These are phyloP conservation scores for Pythium oligandrum DNA, from an alignment of 352 stramenopile genomes.

Conservation along the genomic window DNA sequence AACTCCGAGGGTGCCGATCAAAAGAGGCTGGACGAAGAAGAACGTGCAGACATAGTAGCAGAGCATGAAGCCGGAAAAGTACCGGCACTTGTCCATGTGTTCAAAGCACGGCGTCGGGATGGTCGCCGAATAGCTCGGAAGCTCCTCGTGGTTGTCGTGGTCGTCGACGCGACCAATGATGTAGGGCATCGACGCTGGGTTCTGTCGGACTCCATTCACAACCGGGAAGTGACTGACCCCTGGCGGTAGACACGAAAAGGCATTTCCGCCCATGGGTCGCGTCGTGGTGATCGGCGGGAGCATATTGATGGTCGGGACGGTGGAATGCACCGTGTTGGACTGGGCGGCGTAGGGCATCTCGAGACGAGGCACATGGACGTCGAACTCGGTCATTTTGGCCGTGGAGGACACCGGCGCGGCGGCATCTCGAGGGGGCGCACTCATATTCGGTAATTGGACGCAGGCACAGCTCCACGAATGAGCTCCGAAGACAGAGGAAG, in stretches of 20 bases:
- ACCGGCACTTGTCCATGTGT: constrained; percentile 57
- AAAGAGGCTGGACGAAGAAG: constrained; percentile 70
- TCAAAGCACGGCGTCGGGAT: constrained; percentile 29
- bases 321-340: constrained; percentile 11
- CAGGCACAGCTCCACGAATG: too few species aligned
- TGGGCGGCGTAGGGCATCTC: constrained; percentile 5
- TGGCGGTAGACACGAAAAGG: neutral
- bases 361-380: neutral
- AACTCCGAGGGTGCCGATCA: constrained; percentile 51
- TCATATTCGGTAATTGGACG: too few species aligned
- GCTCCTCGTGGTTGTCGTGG: neutral
- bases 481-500: too few species aligned
- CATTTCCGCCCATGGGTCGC: constrained; percentile 3
- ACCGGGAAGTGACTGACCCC: constrained; percentile 15
- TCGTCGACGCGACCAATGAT: neutral
- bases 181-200: neutral
- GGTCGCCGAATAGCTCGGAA: too few species aligned
- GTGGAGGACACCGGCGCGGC: neutral
- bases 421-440: too few species aligned
- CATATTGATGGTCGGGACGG: constrained; percentile 14
- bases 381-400: neutral
- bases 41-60: constrained; percentile 65
- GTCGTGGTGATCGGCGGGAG: constrained; percentile 19
- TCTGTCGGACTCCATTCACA: constrained; percentile 19
- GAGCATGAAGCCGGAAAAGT: constrained; percentile 56